Base-by-base conservation (phyloP, 176 grass and related monocot species). In the Phoenix dactylifera region DNA sequence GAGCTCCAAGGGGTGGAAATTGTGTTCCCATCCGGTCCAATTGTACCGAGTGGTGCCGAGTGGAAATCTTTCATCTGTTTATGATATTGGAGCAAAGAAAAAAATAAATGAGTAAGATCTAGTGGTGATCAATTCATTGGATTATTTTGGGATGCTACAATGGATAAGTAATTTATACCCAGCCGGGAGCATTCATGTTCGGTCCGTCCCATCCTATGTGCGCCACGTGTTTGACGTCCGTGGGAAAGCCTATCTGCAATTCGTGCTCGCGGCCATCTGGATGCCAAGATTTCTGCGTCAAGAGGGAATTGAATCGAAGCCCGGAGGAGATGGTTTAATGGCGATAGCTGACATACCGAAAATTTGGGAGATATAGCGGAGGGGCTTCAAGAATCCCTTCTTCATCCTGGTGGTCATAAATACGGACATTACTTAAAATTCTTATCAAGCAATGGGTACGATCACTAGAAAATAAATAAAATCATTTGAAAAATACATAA, bases 221-320 rank as follows among this genome's bases (percentile, higher is more conserved):
- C 0, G 86, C 92, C 75, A 97, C 80, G 51, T 97, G 92, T 63
- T 87, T 90, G 32, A 97, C 87, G 64, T 97, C 87, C 18, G 92
- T 97, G 18, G 92, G 92, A 52, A 88, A 77, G 52, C 92, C 92
- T 7, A 97, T 97, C 74, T 88, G 72, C 65, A 97, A 24, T 1
- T 97, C 92, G 10, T 57, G 73, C 17, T 93, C 88, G 73, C 90
- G 85, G 2, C 70, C 61, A 70, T 83, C 82, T 86, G 64, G 9
- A 30, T 15, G 15, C 3, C 59, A 3, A 56, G 0, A 57, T 49
- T 73, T 60, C 18, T 17, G 26, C 25, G 67, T 49, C 51, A 9
- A 9, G 54, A 16, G n/a, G 35, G n/a, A 50, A 16, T 39, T 15
- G 7, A 55, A 19, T 4, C 1, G 16, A 55, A 56, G 15, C 32